phyloP scores from a whole-genome alignment of 202 grass and related monocot species.

The Cymbopogon flexuosus region DNA sequence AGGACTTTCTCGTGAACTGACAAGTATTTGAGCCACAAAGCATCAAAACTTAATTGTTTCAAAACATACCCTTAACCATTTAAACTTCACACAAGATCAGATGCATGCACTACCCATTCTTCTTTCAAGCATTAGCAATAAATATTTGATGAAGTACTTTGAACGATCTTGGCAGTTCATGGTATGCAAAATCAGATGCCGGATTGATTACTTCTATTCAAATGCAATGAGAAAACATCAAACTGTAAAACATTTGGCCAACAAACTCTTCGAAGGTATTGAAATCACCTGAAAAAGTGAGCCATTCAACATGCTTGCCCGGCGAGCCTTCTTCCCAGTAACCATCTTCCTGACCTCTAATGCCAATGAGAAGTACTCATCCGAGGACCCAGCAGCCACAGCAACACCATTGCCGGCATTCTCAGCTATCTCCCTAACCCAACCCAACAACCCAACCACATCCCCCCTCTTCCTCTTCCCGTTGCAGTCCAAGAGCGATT shows the following conservation, averaged over 20 bases:
- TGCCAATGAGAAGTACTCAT: slow-evolving; percentile 31
- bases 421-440: slow-evolving; percentile 53
- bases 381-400: neutral
- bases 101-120: neutral
- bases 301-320: neutral
- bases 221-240: neutral
- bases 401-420: slow-evolving; percentile 20
- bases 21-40: too few species aligned
- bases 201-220: neutral
- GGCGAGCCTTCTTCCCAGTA: slow-evolving; percentile 28
- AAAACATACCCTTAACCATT: neutral
- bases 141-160: neutral
- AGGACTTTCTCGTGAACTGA: neutral
- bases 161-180: neutral
- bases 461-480: slow-evolving; percentile 53
- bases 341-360: slow-evolving; percentile 24
- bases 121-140: neutral
- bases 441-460: slow-evolving; percentile 50
- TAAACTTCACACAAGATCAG: neutral
- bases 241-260: neutral
- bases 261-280: neutral
- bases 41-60: neutral
- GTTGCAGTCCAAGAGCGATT: neutral
- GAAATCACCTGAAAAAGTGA: slow-evolving; percentile 40
- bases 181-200: neutral